phyloP scores from a whole-genome alignment of 768 basidiomycete species.

The Boletellus ananas region DNA sequence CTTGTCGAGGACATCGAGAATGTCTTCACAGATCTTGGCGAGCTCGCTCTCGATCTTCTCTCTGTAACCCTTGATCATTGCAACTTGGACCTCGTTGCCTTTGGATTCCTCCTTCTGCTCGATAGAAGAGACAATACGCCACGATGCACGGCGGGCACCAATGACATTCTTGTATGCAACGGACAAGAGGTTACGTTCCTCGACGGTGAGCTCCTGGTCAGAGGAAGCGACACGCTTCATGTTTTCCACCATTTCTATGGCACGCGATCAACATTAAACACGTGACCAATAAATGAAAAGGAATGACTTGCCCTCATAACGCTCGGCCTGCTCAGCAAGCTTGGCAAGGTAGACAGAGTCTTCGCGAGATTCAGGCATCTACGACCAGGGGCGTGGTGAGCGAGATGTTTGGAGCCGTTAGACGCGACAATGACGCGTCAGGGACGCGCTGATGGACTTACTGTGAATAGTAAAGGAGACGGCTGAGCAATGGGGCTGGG shows the following conservation, averaged over 20 bases:
- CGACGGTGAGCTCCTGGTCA: conserved; percentile 96
- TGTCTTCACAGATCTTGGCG: conserved; percentile 98
- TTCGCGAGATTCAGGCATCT: conserved; percentile 86
- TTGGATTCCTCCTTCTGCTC: conserved; percentile 99
- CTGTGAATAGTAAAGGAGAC: conserved; percentile 34
- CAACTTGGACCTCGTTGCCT: conserved; percentile 93
- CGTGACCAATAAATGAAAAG: conserved; percentile 3
- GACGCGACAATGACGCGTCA: conserved; percentile 34
- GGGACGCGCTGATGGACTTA: conserved; percentile 39
- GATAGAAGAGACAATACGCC: conserved; percentile 97
- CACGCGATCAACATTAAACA: conserved; percentile 11
- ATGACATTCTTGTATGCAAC: conserved; percentile 99
- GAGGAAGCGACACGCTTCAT: conserved; percentile 99
- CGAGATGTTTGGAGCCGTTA: conserved; percentile 11
- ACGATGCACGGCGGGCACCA: conserved; percentile 95
- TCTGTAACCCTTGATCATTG: conserved; percentile 97
- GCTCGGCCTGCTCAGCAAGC: conserved; percentile 99
- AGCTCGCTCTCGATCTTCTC: conserved; percentile 98
- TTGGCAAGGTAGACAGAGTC: conserved; percentile 99
- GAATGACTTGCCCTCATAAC: conserved; percentile 78
- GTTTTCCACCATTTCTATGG: conserved; percentile 94
- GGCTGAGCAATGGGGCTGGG: conserved; percentile 10
- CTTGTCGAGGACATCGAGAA: conserved; percentile 95
- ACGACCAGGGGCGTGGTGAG: conserved; percentile 10
- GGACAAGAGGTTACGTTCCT: conserved; percentile 96